Evolutionary conservation across 2,329 filamentous ascomycete species (phyloP).

Genomic region (Xylariaceae sp.): DNA sequence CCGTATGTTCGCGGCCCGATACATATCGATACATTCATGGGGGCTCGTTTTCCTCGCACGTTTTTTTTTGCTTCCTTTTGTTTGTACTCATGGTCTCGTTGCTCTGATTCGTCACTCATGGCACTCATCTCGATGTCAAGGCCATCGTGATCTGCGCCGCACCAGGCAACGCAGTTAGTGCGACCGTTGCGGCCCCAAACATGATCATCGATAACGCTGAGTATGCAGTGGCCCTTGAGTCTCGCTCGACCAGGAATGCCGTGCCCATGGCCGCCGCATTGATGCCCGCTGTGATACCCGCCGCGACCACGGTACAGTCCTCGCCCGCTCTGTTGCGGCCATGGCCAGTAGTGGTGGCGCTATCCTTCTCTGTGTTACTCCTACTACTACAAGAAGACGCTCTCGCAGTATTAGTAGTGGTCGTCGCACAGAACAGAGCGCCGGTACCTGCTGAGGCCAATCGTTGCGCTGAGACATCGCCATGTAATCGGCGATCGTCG

Average conservation of each 20-base stretch:
- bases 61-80: neutral
- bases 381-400: neutral
- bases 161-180: conserved; percentile 46
- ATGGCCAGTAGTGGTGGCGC: neutral
- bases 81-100: conserved; percentile 1
- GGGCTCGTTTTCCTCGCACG: neutral
- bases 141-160: conserved; percentile 37
- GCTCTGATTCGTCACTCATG: neutral
- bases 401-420: neutral
- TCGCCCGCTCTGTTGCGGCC: neutral
- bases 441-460: neutral
- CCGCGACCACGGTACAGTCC: conserved; percentile 39
- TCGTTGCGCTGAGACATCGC: neutral
- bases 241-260: conserved; percentile 50
- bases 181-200: conserved; percentile 52
- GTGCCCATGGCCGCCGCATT: conserved; percentile 58
- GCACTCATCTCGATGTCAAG: conserved; percentile 30
- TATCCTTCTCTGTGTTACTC: conserved; percentile 8
- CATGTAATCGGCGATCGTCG: conserved; percentile 18
- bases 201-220: conserved; percentile 53
- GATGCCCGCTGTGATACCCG: conserved; percentile 50
- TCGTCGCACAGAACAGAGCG: neutral
- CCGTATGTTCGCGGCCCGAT: neutral
- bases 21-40: neutral
- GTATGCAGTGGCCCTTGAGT: conserved; percentile 49